A percentile compares a stretch with the other conserved stretches of the same genome.
These are phyloP conservation scores for Tricholoma flavovirens DNA, from an alignment of 768 basidiomycete genomes.

Conservation along the genomic window DNA sequence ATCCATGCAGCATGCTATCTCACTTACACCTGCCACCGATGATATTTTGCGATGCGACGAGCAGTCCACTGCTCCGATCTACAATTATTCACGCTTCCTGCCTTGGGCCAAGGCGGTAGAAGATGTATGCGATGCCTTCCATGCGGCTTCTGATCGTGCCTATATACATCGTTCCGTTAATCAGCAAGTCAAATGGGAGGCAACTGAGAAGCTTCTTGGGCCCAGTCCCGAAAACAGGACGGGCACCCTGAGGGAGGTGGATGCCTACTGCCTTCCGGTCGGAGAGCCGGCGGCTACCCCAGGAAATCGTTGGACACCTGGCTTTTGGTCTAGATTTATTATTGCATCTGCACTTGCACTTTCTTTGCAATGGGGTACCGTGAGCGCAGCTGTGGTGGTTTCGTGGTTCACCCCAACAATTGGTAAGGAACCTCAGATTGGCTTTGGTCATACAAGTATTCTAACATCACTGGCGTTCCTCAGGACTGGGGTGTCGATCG, in stretches of 20 bases:
- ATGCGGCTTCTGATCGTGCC: constrained; percentile 16
- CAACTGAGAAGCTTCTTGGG: constrained; percentile 3
- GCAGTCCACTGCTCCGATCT: constrained; percentile 13
- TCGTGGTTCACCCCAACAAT: constrained; percentile 22
- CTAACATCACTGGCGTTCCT: neutral
- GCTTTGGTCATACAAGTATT: neutral
- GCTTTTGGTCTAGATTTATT: constrained; percentile 17
- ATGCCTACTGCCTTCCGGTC: constrained; percentile 11
- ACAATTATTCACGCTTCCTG: constrained; percentile 26
- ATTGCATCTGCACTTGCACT: constrained; percentile 18
- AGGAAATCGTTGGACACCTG: constrained; percentile 8
- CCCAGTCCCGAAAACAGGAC: constrained; percentile 10
- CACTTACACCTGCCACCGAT: constrained; percentile 5
- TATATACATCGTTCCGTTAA: constrained; percentile 15
- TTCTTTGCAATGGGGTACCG: constrained; percentile 25
- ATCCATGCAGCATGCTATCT: constrained; percentile 19
- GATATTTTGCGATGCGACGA: constrained; percentile 17
- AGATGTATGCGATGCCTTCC: constrained; percentile 18
- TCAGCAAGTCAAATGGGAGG: constrained; percentile 9
- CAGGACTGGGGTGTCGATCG: constrained; percentile 31
- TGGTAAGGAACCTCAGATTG: constrained; percentile 9
- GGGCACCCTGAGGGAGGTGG: constrained; percentile 14
- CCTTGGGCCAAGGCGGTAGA: constrained; percentile 25
- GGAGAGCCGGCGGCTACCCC: constrained; percentile 1
- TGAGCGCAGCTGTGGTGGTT: constrained; percentile 20